A percentile compares a stretch with the other conserved stretches of the same genome.
These are phyloP conservation scores for Nemania sp. DNA, from an alignment of 2,329 filamentous ascomycete species.

Conservation along the genomic window DNA sequence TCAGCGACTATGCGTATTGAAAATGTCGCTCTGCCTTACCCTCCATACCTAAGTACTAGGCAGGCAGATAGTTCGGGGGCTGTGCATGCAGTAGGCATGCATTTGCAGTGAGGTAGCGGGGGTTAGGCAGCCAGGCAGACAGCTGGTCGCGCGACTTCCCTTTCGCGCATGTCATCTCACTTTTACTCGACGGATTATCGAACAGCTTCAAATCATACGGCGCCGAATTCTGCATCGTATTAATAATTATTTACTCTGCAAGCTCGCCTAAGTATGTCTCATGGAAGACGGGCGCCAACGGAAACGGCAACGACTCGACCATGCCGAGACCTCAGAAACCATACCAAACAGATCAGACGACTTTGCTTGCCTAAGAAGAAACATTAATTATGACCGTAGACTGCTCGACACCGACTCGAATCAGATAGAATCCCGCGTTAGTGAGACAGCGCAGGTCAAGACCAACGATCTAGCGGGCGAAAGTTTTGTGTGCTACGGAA, in stretches of 20 bases:
- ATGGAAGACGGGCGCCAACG: constrained; percentile 14
- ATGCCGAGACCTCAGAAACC: background rate
- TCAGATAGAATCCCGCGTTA: background rate
- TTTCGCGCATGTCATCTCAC: background rate
- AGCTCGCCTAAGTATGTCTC: no score
- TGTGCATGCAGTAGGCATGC: background rate
- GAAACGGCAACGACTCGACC: constrained; percentile 22
- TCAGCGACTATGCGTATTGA: no score
- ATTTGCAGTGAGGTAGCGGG: no score
- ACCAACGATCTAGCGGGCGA: background rate
- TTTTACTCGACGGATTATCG: background rate
- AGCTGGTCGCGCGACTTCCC: background rate
- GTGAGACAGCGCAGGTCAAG: background rate
- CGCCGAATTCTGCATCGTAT: no score
- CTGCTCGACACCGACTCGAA: background rate
- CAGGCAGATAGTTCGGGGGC: background rate
- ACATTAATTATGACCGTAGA: background rate
- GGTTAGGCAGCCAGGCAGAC: no score
- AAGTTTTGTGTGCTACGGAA: constrained; percentile 15
- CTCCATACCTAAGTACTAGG: no score
- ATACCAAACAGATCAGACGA: background rate
- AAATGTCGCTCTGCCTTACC: no score
- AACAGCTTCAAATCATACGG: background rate
- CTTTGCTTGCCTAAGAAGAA: background rate
- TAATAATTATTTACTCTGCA: no score